phyloP scores from a whole-genome alignment of 2,329 filamentous ascomycete species.

The Rutstroemia sp. region DNA sequence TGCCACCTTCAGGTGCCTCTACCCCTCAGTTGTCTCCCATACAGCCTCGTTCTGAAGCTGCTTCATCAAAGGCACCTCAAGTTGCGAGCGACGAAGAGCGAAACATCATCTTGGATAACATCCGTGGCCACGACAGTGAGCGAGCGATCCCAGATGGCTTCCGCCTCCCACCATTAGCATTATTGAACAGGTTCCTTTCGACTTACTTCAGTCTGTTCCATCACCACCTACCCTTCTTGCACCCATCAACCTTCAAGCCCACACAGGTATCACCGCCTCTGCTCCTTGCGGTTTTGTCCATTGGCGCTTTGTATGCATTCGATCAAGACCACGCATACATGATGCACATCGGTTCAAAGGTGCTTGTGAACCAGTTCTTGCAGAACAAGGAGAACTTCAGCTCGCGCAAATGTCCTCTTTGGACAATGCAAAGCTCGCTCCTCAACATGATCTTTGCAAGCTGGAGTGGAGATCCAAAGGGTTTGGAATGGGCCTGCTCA shows the following conservation, averaged over 20 bases:
- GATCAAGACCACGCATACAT: constrained; percentile 96
- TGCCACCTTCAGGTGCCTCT: constrained; percentile 59
- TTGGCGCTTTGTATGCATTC: constrained; percentile 93
- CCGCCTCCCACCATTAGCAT: constrained; percentile 71
- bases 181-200: constrained; percentile 84
- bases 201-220: constrained; percentile 98
- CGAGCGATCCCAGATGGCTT: constrained; percentile 82
- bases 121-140: constrained; percentile 72
- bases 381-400: constrained; percentile 99
- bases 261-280: constrained; percentile 74
- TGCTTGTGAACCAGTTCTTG: constrained; percentile 92
- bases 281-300: constrained; percentile 83
- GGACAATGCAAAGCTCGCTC: constrained; percentile 96
- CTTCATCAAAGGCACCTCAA: constrained; percentile 63
- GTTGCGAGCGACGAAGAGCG: constrained; percentile 79
- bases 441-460: constrained; percentile 99
- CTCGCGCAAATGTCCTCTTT: constrained; percentile 91
- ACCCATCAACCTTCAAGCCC: constrained; percentile 83
- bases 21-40: constrained; percentile 66
- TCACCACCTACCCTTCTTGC: constrained; percentile 91
- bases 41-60: constrained; percentile 53
- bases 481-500: constrained; percentile 96
- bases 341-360: constrained; percentile 94
- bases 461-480: constrained; percentile 97
- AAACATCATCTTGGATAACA: constrained; percentile 76